These are phyloP conservation scores for Gossypium australe DNA, from an alignment of 345 rosid genomes.

Conservation along the genomic window DNA sequence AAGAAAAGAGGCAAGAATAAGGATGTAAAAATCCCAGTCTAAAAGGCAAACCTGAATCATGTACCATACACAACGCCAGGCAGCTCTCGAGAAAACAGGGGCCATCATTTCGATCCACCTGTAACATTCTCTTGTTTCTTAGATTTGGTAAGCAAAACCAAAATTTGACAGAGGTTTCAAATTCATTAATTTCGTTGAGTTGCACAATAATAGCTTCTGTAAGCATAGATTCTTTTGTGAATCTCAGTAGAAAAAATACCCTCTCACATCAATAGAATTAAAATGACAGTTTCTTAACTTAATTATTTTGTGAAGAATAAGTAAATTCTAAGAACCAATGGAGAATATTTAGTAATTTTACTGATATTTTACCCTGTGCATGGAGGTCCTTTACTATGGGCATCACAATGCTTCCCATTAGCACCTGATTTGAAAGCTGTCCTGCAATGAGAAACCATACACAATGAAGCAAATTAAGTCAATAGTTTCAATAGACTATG, in stretches of 20 bases:
- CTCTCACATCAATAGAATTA: neutral
- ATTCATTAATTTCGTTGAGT: neutral
- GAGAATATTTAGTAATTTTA: neutral
- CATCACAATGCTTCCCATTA: conserved; percentile 35
- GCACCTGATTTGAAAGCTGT: conserved; percentile 42
- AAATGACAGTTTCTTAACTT: neutral
- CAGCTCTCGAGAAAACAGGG: conserved; percentile 64
- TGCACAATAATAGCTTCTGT: neutral
- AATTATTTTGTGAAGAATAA: neutral
- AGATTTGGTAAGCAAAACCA: neutral
- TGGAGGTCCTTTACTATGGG: conserved; percentile 49
- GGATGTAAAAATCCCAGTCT: neutral
- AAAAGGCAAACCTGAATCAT: conserved; percentile 53
- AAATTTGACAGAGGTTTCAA: conserved; percentile 6
- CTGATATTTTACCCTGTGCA: conserved; percentile 54
- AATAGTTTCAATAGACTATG: neutral
- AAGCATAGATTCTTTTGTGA: neutral
- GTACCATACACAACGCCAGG: conserved; percentile 80
- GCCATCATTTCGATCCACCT: conserved; percentile 88
- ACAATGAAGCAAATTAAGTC: neutral
- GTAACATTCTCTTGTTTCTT: conserved; percentile 16
- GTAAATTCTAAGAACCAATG: neutral
- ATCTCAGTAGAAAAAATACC: neutral
- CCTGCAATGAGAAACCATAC: conserved; percentile 27
- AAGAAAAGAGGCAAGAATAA: neutral